A percentile compares a stretch with the other conserved stretches of the same genome.
Conservation (phyloP, 202 grass and related monocot species). For the Schoenoplectus triqueter region DNA sequence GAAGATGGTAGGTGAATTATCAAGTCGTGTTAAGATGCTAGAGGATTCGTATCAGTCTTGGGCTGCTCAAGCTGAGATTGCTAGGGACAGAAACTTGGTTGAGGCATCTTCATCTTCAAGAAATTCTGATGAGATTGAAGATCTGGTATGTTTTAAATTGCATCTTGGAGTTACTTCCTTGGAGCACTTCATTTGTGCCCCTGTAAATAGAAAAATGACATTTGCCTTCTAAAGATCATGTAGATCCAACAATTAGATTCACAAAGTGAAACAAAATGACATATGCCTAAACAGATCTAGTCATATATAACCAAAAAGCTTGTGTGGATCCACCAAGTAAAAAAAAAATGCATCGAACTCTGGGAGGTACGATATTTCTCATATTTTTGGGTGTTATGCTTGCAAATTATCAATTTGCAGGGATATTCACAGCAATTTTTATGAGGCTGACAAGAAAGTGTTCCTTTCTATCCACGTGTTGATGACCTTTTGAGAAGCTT, state of each 20-base stretch:
- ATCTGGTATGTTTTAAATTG: slow-evolving; percentile 62
- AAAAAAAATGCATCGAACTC: not conserved
- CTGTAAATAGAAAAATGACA: not conserved
- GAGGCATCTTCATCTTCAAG: slow-evolving; percentile 71
- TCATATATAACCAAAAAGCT: not conserved
- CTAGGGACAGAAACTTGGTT: slow-evolving; percentile 68
- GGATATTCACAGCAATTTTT: slow-evolving; percentile 15
- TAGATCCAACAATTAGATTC: too few relatives aligned
- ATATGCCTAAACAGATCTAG: not conserved
- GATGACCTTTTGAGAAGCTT: slow-evolving; percentile 3
- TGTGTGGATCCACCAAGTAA: not conserved
- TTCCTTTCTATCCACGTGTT: not conserved
- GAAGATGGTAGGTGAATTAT: slow-evolving; percentile 68
- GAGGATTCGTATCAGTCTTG: slow-evolving; percentile 67
- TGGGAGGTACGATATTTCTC: not conserved
- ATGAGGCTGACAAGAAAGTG: not conserved
- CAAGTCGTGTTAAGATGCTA: slow-evolving; percentile 71
- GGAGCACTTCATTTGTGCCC: not conserved
- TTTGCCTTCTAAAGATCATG: too few relatives aligned
- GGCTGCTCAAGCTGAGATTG: slow-evolving; percentile 58
- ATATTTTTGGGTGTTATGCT: slow-evolving; percentile 22
- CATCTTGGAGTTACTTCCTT: slow-evolving; percentile 34
- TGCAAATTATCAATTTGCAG: slow-evolving; percentile 15
- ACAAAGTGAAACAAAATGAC: not conserved
- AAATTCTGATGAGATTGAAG: slow-evolving; percentile 86